Percentiles rank a stretch among this genome's conserved stretches.
phyloP scores from a whole-genome alignment of 1,139 yeast species.

The Yamadazyma jaroonii region DNA sequence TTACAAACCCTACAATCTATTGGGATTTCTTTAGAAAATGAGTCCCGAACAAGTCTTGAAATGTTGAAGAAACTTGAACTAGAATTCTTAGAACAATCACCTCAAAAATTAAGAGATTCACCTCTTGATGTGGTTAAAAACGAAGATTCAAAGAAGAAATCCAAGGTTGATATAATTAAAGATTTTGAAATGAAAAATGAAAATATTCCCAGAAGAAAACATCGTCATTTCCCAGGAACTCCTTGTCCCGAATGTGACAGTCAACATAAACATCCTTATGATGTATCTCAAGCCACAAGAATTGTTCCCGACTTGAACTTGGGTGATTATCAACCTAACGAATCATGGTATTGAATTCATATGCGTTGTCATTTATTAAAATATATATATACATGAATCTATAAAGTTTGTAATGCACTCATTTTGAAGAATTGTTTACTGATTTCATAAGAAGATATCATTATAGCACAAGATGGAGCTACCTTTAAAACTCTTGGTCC shows the following conservation, averaged over 20 bases:
- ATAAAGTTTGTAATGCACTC: too few species aligned
- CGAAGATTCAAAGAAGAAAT: not conserved
- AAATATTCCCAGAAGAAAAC: not conserved
- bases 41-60: constrained; percentile 28
- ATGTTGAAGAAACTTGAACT: constrained; percentile 9
- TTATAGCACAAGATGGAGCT: constrained; percentile 97
- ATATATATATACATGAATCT: not conserved
- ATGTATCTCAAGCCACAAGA: constrained; percentile 1
- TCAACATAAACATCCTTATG: not conserved
- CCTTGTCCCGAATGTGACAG: constrained; percentile 3
- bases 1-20: constrained; percentile 32
- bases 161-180: not conserved
- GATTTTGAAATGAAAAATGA: not conserved
- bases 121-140: constrained; percentile 3
- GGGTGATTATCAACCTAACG: constrained; percentile 3
- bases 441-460: constrained; percentile 93
- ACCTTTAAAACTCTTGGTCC: constrained; percentile 84
- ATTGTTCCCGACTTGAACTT: constrained; percentile 1
- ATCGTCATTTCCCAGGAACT: not conserved
- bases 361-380: not conserved
- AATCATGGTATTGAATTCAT: constrained; percentile 2
- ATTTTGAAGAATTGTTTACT: constrained; percentile 63
- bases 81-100: constrained; percentile 2
- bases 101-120: constrained; percentile 6
- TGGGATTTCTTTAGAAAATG: constrained; percentile 26